Evolutionary conservation across 2,329 filamentous ascomycete genomes (phyloP).

Genomic region (Chaetomium globosum): DNA sequence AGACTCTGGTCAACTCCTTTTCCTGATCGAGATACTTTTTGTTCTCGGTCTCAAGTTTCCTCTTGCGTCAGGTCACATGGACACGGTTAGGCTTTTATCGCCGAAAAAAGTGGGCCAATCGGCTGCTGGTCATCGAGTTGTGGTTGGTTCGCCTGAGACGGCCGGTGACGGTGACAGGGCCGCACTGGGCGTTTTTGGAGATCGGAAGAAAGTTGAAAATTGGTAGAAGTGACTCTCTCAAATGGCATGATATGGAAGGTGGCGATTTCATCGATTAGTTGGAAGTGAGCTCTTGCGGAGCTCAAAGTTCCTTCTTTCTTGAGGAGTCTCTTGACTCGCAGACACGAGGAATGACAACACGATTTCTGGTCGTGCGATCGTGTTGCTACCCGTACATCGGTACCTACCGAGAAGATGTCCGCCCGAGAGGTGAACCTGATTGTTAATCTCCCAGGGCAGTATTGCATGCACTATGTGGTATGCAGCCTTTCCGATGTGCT

Average conservation of each 20-base stretch:
- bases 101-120: constrained; percentile 24
- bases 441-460: constrained; percentile 2
- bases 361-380: constrained; percentile 14
- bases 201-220: background rate
- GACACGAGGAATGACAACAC: constrained; percentile 26
- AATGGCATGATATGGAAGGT: background rate
- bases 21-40: background rate
- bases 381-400: constrained; percentile 21
- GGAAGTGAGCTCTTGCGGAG: background rate
- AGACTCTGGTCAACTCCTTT: background rate
- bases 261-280: too few species aligned
- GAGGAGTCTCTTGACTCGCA: constrained; percentile 7
- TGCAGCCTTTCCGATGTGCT: constrained; percentile 9
- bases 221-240: too few species aligned
- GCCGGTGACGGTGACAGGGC: constrained; percentile 21
- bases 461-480: constrained; percentile 13
- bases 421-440: too few species aligned
- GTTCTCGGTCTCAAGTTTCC: background rate
- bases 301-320: background rate
- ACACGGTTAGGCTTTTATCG: constrained; percentile 6
- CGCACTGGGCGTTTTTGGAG: background rate
- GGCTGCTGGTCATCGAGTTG: constrained; percentile 6
- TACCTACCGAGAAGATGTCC: background rate
- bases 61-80: background rate
- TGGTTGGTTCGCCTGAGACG: constrained; percentile 32